These are phyloP conservation scores for Mycena epipterygia DNA, from an alignment of 768 basidiomycete genomes.

Conservation along the genomic window DNA sequence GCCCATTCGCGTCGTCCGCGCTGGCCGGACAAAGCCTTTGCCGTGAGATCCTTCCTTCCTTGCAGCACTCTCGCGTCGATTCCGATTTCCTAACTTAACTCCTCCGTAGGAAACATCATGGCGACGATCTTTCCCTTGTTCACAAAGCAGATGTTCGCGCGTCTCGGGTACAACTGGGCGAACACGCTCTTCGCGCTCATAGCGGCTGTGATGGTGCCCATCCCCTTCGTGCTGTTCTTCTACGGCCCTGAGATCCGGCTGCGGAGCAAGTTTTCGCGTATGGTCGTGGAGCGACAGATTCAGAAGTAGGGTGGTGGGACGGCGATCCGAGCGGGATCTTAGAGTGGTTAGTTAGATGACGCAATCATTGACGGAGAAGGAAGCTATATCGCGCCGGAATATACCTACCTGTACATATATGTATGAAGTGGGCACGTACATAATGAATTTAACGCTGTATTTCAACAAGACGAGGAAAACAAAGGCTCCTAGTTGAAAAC, in stretches of 20 bases:
- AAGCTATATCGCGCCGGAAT: no score
- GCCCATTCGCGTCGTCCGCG: constrained; percentile 71
- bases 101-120: constrained; percentile 56
- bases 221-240: constrained; percentile 60
- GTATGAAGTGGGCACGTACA: no score
- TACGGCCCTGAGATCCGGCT: constrained; percentile 46
- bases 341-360: no score
- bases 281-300: constrained; percentile 30
- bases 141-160: constrained; percentile 65
- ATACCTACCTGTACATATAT: no score
- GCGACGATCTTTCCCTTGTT: constrained; percentile 69
- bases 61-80: neutral
- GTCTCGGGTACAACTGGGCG: constrained; percentile 68
- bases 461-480: no score
- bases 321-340: no score
- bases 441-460: no score
- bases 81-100: neutral
- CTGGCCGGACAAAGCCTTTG: constrained; percentile 72
- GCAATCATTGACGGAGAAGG: no score
- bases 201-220: constrained; percentile 61
- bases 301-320: neutral
- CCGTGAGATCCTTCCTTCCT: constrained; percentile 52
- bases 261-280: constrained; percentile 42
- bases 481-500: no score
- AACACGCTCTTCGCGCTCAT: constrained; percentile 65